Evolutionary conservation across 2,329 filamentous ascomycete genomes (phyloP).

Genomic region (Seiridium cupressi): DNA sequence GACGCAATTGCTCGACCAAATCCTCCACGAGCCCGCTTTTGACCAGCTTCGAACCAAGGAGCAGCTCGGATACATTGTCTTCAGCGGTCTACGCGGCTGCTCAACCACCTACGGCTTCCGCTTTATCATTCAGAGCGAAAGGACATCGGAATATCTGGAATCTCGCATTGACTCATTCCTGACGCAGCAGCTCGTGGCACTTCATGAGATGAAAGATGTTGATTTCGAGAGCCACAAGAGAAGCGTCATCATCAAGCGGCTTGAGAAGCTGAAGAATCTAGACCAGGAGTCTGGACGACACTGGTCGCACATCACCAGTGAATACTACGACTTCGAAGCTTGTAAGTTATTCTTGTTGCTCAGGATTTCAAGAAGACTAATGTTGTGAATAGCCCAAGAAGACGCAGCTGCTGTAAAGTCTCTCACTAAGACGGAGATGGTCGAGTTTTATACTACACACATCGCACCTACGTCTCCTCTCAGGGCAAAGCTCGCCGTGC

Average conservation of each 20-base stretch:
- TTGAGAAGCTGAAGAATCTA: slow-evolving; percentile 92
- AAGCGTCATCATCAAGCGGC: slow-evolving; percentile 79
- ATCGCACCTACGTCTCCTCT: slow-evolving; percentile 71
- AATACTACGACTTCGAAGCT: slow-evolving; percentile 87
- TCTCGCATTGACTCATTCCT: slow-evolving; percentile 86
- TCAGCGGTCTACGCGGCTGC: slow-evolving; percentile 71
- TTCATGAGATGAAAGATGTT: slow-evolving; percentile 60
- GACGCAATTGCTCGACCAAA: slow-evolving; percentile 79
- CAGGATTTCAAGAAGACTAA: background rate
- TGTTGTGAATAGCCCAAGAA: slow-evolving; percentile 53
- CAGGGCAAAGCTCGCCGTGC: slow-evolving; percentile 81
- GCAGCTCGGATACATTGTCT: slow-evolving; percentile 95
- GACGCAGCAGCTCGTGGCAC: slow-evolving; percentile 5
- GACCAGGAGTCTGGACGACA: slow-evolving; percentile 79
- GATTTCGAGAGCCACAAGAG: slow-evolving; percentile 92
- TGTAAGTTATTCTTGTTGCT: slow-evolving; percentile 51
- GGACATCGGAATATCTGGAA: slow-evolving; percentile 79
- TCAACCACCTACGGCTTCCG: slow-evolving; percentile 82
- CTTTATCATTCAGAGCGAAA: slow-evolving; percentile 92
- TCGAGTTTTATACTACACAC: slow-evolving; percentile 74
- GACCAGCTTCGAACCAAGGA: slow-evolving; percentile 95
- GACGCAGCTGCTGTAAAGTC: slow-evolving; percentile 74
- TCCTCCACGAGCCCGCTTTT: slow-evolving; percentile 90
- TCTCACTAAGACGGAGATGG: slow-evolving; percentile 76
- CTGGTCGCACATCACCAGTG: slow-evolving; percentile 81